phyloP scores from a whole-genome alignment of 192 early-diverging fungal species.

The Gryganskiella cystojenkinii region DNA sequence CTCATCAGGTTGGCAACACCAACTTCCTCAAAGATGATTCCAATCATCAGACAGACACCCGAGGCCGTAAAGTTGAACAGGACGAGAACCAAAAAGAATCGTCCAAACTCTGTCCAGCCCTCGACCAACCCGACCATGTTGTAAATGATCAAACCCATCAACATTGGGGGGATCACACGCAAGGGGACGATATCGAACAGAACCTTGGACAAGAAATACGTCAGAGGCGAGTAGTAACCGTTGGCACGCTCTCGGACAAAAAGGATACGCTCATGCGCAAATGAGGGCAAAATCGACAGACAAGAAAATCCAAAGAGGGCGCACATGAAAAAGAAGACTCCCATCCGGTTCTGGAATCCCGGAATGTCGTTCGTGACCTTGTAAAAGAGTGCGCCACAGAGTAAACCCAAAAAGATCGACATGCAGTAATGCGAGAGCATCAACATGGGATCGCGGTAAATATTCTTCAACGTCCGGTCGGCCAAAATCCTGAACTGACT shows the following conservation, averaged over 20 bases:
- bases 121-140: conserved; percentile 83
- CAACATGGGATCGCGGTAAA: conserved; percentile 83
- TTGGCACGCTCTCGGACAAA: conserved; percentile 80
- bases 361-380: conserved; percentile 68
- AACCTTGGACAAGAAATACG: conserved; percentile 75
- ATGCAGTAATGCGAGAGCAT: conserved; percentile 80
- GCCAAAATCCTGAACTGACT: conserved; percentile 81
- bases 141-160: conserved; percentile 83
- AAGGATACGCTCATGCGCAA: conserved; percentile 69
- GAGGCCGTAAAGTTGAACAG: conserved; percentile 84
- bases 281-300: conserved; percentile 70
- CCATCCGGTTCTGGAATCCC: conserved; percentile 82
- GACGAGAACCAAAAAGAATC: conserved; percentile 79
- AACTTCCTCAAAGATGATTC: conserved; percentile 71
- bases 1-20: conserved; percentile 79
- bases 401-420: conserved; percentile 71
- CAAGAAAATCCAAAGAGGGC: conserved; percentile 78
- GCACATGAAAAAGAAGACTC: conserved; percentile 78
- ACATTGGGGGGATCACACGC: conserved; percentile 80
- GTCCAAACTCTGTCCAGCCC: conserved; percentile 65
- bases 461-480: conserved; percentile 82
- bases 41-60: conserved; percentile 77
- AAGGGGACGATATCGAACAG: conserved; percentile 81
- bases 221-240: conserved; percentile 72
- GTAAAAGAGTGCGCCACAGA: conserved; percentile 70